phyloP scores from a whole-genome alignment of 2,329 filamentous ascomycete species.

The Colletotrichum chrysophilum region DNA sequence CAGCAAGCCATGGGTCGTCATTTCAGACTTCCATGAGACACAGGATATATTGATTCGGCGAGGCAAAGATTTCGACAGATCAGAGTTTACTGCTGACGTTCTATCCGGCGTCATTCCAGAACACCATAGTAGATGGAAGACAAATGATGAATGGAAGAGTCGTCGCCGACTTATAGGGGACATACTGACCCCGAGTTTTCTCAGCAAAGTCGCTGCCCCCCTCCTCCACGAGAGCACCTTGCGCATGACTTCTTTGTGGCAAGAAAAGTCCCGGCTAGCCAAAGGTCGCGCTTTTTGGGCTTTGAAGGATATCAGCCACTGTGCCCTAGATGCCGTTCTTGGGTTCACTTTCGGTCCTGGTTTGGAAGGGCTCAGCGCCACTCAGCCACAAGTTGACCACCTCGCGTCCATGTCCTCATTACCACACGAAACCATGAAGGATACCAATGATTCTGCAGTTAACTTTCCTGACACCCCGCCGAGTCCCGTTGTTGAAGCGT shows the following conservation, averaged over 20 bases:
- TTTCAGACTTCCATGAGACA: constrained; percentile 36
- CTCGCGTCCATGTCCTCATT: neutral
- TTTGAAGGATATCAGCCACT: constrained; percentile 32
- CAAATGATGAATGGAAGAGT: constrained; percentile 35
- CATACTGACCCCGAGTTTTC: constrained; percentile 39
- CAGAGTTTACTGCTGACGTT: constrained; percentile 22
- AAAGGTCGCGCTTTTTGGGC: constrained; percentile 34
- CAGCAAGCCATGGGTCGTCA: constrained; percentile 32
- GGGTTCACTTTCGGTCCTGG: constrained; percentile 31
- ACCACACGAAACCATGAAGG: neutral
- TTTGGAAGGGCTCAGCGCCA: neutral
- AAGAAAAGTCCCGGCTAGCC: constrained; percentile 33
- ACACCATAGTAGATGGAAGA: constrained; percentile 35
- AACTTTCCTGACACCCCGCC: neutral
- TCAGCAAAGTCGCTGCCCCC: constrained; percentile 25
- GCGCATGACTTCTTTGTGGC: constrained; percentile 38
- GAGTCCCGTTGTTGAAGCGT: neutral
- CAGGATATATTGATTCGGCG: constrained; percentile 37
- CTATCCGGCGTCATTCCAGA: constrained; percentile 26
- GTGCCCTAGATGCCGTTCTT: constrained; percentile 36
- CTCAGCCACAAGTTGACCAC: neutral
- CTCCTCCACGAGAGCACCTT: constrained; percentile 29
- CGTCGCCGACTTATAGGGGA: constrained; percentile 39
- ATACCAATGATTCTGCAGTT: neutral
- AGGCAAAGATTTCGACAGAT: constrained; percentile 36